Base-by-base conservation (phyloP, 148 eudicot genomes). In the Silene conica region DNA sequence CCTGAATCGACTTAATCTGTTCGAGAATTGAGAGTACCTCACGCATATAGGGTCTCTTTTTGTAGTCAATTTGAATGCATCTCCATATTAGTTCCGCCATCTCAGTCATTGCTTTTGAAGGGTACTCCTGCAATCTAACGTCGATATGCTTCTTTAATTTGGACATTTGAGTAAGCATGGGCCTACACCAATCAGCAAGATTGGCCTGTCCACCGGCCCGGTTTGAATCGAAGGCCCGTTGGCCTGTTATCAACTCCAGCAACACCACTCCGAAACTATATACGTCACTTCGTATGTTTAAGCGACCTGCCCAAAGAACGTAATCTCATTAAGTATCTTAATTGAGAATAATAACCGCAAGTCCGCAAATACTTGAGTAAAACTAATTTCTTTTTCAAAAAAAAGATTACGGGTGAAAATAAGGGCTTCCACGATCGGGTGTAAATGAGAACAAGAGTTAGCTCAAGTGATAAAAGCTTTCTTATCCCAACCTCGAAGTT, bases 241-340 rank as follows among this genome's bases (percentile, higher is more conserved):
- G 74, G 8, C 98, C 94, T 0, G 96, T 86, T 23, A 90, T 0
- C 20, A 89, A 64, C 67, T 93, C 98, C 4, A 90, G 79, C 60
- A 93, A 68, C 13, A 90, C 91, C 5, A 93, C 98, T 0, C 98
- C 96, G 12, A 89, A 93, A 6, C 95, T 84, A 2, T 88, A 93
- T 4, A 93, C 95, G 48, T 93, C 98, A 31, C 98, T 93, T 76
- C 80, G 85, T 41, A 90, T 85, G 52, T 86, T 89, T 26, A 88
- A 72, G 82, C 87, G 96, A 66, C 94, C 97, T 87, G n/a, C n/a
- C n/a, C n/a, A n/a, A n/a, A n/a, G n/a, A n/a, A n/a, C n/a, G n/a
- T n/a, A n/a, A n/a, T n/a, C n/a, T n/a, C n/a, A n/a, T n/a, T n/a
- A n/a, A n/a, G n/a, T n/a, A n/a, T n/a, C n/a, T n/a, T n/a, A n/a